Conservation (phyloP, 2,329 filamentous ascomycete species). For the Sporothrix brunneoviolacea region DNA sequence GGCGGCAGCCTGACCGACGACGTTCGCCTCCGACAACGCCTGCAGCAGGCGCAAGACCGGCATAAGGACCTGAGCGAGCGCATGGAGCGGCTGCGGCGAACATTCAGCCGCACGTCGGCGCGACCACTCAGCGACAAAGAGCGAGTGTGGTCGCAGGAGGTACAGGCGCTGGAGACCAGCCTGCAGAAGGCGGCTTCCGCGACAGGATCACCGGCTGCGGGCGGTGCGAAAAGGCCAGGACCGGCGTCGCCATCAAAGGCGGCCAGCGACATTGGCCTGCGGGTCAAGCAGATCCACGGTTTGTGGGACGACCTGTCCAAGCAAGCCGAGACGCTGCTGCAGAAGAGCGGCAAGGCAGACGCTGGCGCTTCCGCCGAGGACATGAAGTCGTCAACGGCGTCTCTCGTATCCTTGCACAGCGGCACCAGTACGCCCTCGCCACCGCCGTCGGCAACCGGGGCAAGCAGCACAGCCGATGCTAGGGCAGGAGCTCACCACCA, state of each 20-base stretch:
- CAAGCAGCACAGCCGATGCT: not conserved
- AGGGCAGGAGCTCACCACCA: constrained; percentile 20
- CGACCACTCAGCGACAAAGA: constrained; percentile 58
- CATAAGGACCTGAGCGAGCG: constrained; percentile 52
- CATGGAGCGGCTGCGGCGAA: constrained; percentile 52
- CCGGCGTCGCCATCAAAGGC: constrained; percentile 28
- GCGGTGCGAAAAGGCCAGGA: constrained; percentile 20
- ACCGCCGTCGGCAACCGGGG: constrained; percentile 13
- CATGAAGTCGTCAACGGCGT: constrained; percentile 9
- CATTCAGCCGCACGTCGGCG: constrained; percentile 39
- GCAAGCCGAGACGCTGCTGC: constrained; percentile 42
- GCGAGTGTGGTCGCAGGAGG: constrained; percentile 41
- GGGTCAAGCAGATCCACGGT: constrained; percentile 50
- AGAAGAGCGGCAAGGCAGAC: constrained; percentile 10
- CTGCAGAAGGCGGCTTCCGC: constrained; percentile 23
- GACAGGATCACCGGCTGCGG: not conserved
- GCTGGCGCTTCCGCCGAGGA: constrained; percentile 8
- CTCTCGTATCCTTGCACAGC: constrained; percentile 4
- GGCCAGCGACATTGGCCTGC: constrained; percentile 42
- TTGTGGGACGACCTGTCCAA: constrained; percentile 46
- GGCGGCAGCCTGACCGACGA: constrained; percentile 40
- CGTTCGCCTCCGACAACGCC: constrained; percentile 51
- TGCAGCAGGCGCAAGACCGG: constrained; percentile 46
- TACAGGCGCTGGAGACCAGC: constrained; percentile 33
- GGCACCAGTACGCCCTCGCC: constrained; percentile 23